Evolutionary conservation across 2,329 filamentous ascomycete species (phyloP).

Genomic region (Didymella exigua): DNA sequence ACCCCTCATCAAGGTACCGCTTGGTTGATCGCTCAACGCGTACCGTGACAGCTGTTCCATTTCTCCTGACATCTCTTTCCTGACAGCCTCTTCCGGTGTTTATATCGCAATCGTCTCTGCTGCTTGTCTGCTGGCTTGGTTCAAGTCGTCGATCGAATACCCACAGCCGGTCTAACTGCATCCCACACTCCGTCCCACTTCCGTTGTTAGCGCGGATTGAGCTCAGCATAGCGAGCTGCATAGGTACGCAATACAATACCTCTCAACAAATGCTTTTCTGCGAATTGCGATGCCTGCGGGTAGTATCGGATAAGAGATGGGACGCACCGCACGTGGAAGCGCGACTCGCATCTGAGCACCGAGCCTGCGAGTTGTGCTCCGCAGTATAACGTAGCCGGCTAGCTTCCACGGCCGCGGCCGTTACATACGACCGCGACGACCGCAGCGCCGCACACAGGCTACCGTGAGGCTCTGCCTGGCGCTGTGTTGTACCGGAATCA

Average conservation of each 20-base stretch:
- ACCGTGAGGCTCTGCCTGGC: slow-evolving; percentile 22
- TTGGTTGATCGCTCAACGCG: slow-evolving; percentile 22
- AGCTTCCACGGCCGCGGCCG: slow-evolving; percentile 39
- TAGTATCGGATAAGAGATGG: slow-evolving; percentile 24
- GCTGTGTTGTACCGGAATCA: slow-evolving; percentile 10
- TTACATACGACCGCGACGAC: slow-evolving; percentile 21
- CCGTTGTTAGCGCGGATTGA: slow-evolving; percentile 12
- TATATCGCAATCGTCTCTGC: neutral
- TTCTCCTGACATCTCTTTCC: slow-evolving; percentile 19
- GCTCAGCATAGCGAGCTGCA: slow-evolving; percentile 7
- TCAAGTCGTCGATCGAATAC: slow-evolving; percentile 1
- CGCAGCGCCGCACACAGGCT: slow-evolving; percentile 5
- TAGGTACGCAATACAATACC: slow-evolving; percentile 23
- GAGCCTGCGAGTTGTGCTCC: slow-evolving; percentile 10
- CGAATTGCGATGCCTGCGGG: slow-evolving; percentile 14
- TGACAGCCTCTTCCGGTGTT: slow-evolving; percentile 18
- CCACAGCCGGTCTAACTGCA: slow-evolving; percentile 10
- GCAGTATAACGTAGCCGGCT: slow-evolving; percentile 29
- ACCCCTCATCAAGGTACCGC: slow-evolving; percentile 33
- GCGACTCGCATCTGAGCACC: slow-evolving; percentile 2
- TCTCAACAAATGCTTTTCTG: slow-evolving; percentile 11
- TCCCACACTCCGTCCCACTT: slow-evolving; percentile 11
- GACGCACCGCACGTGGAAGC: slow-evolving; percentile 15
- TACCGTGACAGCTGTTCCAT: slow-evolving; percentile 10
- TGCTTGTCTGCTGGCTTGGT: neutral